Percentiles rank a stretch among this genome's conserved stretches.
These are phyloP conservation scores for Fagopyrum esculentum DNA, from an alignment of 148 eudicot genomes.

Conservation along the genomic window DNA sequence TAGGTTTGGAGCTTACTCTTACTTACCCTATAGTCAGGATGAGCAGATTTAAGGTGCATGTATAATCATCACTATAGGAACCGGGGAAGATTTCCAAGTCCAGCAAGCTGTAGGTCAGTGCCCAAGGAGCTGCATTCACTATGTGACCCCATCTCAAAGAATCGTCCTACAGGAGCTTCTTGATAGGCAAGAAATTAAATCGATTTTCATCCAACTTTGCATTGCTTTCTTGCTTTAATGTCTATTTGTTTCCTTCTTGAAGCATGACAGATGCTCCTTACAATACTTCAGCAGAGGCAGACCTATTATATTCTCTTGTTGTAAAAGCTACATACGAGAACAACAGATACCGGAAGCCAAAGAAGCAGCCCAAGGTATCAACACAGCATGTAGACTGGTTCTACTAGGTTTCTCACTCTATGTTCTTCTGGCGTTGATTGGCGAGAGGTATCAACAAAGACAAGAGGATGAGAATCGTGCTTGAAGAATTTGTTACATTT, in stretches of 20 bases:
- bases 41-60: background rate
- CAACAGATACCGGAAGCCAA: conserved; percentile 65
- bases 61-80: conserved; percentile 31
- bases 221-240: background rate
- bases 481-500: background rate
- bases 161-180: conserved; percentile 81
- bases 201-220: background rate
- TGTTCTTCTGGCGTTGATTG: background rate
- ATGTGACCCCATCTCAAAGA: conserved; percentile 93
- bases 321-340: conserved; percentile 76
- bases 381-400: conserved; percentile 66
- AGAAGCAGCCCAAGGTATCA: conserved; percentile 58
- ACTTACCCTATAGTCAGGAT: background rate
- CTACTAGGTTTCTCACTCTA: conserved; percentile 6
- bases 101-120: conserved; percentile 86
- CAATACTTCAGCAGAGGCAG: conserved; percentile 84
- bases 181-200: conserved; percentile 34
- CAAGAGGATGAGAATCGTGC: background rate
- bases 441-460: background rate
- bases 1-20: conserved; percentile 40
- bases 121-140: conserved; percentile 89
- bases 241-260: background rate
- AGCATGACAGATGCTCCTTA: conserved; percentile 69
- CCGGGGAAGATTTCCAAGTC: conserved; percentile 60
- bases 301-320: conserved; percentile 79